Evolutionary conservation across 371 early-diverging fungal species (phyloP).

Genomic region (Rhizopus stolonifer): DNA sequence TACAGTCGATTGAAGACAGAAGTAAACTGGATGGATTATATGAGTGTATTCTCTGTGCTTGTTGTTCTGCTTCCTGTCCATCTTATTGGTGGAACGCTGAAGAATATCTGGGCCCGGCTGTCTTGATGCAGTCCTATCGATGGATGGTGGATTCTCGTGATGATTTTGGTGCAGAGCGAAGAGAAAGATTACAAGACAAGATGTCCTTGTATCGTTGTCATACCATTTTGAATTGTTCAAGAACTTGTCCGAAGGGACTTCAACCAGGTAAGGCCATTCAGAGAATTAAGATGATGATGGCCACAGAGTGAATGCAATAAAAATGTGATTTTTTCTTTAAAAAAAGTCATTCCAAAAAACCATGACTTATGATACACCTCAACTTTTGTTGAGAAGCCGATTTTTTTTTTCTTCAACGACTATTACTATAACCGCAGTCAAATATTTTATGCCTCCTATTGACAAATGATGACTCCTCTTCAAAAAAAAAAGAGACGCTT

Average conservation of each 20-base stretch:
- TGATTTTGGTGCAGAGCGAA: constrained; percentile 86
- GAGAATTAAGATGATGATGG: constrained; percentile 93
- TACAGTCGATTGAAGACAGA: constrained; percentile 90
- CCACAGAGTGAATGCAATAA: constrained; percentile 72
- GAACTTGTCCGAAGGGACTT: constrained; percentile 97
- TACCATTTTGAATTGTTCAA: constrained; percentile 98
- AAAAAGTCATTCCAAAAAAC: no score
- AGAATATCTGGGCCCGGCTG: constrained; percentile 94
- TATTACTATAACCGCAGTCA: no score
- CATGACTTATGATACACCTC: no score
- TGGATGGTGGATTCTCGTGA: constrained; percentile 98
- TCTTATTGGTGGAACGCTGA: constrained; percentile 97
- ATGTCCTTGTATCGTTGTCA: constrained; percentile 98
- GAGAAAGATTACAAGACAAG: constrained; percentile 88
- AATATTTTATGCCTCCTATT: no score
- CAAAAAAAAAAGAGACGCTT: no score
- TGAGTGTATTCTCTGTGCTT: constrained; percentile 97
- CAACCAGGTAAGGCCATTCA: constrained; percentile 97
- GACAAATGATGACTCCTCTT: no score
- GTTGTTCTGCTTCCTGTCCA: constrained; percentile 96
- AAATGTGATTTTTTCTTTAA: no score
- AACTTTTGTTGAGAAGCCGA: no score
- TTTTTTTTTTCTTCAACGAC: no score
- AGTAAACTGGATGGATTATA: constrained; percentile 96
- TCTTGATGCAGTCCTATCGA: constrained; percentile 95